phyloP scores from a whole-genome alignment of 208 protist species.

The Trypanosoma boissoni region DNA sequence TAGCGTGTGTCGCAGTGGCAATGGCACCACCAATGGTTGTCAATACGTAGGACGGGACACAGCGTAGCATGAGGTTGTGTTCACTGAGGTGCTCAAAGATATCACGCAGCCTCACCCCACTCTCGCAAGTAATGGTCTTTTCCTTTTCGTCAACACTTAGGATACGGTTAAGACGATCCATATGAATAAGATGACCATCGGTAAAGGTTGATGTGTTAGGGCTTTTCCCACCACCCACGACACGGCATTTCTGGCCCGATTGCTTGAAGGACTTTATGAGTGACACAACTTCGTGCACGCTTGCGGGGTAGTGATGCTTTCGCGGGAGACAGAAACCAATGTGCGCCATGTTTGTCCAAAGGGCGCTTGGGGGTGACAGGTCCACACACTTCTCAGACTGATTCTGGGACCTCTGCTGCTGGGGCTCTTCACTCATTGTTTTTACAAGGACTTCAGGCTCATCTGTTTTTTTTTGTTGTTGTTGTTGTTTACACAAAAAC shows the following conservation, averaged over 20 bases:
- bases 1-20: slow-evolving; percentile 65
- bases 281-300: slow-evolving; percentile 25
- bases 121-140: slow-evolving; percentile 45
- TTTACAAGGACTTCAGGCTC: too few relatives aligned
- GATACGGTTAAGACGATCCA: slow-evolving; percentile 45
- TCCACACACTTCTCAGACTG: neutral
- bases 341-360: slow-evolving; percentile 61
- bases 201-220: slow-evolving; percentile 64
- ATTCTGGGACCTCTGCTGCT: neutral
- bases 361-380: too few relatives aligned
- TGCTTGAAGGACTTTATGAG: slow-evolving; percentile 25
- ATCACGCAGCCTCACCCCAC: slow-evolving; percentile 44
- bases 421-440: neutral
- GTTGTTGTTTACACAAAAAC: neutral
- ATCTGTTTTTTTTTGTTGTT: too few relatives aligned
- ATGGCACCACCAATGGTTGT: slow-evolving; percentile 64
- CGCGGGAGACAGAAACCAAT: slow-evolving; percentile 45
- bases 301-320: slow-evolving; percentile 47
- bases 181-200: slow-evolving; percentile 50
- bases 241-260: slow-evolving; percentile 39
- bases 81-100: slow-evolving; percentile 44
- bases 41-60: slow-evolving; percentile 62
- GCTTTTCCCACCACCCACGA: slow-evolving; percentile 56
- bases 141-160: slow-evolving; percentile 34
- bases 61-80: slow-evolving; percentile 53